Evolutionary conservation across 257 asterid genomes (phyloP), one percentile per base, ranked within the genome.

Genomic region (Solanum chiquidenum): DNA sequence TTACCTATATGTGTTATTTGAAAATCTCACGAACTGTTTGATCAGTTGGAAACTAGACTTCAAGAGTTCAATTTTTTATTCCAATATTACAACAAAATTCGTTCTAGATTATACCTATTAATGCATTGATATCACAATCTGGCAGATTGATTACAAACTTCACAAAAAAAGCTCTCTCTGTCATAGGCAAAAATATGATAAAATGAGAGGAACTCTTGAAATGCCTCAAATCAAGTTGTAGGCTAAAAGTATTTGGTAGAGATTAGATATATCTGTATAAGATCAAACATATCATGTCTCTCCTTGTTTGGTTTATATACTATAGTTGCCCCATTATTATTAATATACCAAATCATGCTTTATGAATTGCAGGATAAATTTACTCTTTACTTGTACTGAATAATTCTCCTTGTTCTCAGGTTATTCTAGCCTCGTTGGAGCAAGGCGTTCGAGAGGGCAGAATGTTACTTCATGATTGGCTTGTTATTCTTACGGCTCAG

Each of bases 401-500:
- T 23, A 64, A 77, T 79, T 76, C 74, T 42, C 87, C 55, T 60
- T 60, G 86, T 89, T 88, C 91, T 88, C 92, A 97, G 99, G 99
- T 97, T 88, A 95, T 97, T 87, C 88, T 92, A 87, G 93, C 98
- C 83, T 95, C 99, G 5, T 91, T 97, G 94, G 99, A 97, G 92
- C 90, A 96, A 85, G 99, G 99, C 25, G 96, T 97, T 90, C 95
- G 99, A 87, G 99, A 96, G 90, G 99, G 94, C 80, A 93, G 99
- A 91, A 89, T 94, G 89, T 91, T 94, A 91, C 95, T 97, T 83
- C 99, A 97, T 31, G 99, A 97, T 92, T 97, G 99, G 99, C 98
- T 97, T 88, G 99, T 97, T 88, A 93, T 95, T 87, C 99, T 97
- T 55, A 94, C 93, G 25, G 98, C 99, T 88, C 99, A 94, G 89